phyloP scores from a whole-genome alignment of 1,284 basidiomycete species.

The Apiotrichum gracile region DNA sequence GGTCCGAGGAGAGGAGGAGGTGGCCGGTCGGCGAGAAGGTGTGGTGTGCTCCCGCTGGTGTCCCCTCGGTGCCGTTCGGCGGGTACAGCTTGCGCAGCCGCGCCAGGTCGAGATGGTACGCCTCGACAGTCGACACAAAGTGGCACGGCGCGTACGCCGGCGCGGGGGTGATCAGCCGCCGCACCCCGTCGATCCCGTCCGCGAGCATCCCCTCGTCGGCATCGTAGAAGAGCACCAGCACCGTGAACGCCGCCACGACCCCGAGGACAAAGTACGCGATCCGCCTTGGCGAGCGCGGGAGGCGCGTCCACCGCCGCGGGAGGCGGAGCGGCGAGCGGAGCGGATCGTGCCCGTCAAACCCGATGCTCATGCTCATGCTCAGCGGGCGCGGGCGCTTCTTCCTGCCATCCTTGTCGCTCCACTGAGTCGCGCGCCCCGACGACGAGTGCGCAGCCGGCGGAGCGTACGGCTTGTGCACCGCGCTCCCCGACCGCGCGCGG shows the following conservation, averaged over 20 bases:
- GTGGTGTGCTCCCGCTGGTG: constrained; percentile 15
- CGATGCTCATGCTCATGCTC: no score
- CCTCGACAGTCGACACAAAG: constrained; percentile 39
- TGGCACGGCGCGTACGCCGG: constrained; percentile 15
- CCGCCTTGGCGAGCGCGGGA: no score
- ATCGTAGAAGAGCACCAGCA: neutral
- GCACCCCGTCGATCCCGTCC: neutral
- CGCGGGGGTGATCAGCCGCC: neutral
- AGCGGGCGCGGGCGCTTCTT: no score
- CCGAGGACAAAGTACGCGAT: neutral
- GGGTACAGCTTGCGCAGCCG: constrained; percentile 21
- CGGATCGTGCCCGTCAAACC: no score
- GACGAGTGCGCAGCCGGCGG: no score
- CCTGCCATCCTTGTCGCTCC: no score
- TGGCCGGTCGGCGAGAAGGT: constrained; percentile 41
- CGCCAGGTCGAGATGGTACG: constrained; percentile 35
- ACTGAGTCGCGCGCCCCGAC: no score
- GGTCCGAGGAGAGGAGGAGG: constrained; percentile 30
- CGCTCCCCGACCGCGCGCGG: no score
- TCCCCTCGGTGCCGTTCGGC: neutral
- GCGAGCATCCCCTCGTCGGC: neutral
- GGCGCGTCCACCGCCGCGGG: no score
- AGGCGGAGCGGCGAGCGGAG: no score
- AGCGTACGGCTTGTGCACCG: no score
- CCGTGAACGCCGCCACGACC: neutral